Base-by-base conservation (phyloP, 2,329 filamentous ascomycete species). In the Penicillium sp. region DNA sequence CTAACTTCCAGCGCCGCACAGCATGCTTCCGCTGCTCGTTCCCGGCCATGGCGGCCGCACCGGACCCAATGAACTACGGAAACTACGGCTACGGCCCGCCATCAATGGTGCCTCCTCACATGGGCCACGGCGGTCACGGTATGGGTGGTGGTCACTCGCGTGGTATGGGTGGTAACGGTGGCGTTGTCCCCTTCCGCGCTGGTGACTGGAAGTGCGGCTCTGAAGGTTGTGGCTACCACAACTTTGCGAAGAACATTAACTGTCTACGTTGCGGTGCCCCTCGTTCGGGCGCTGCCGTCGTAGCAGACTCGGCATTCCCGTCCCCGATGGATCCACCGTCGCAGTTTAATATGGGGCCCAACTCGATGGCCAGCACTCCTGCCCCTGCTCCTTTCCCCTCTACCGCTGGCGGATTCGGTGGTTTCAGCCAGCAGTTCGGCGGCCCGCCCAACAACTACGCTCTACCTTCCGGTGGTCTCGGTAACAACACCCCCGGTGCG, bases 171-270 rank as follows among this genome's bases (percentile, higher is more conserved):
- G 89, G 80, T 43, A 82, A 90, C 61, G 89, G 89, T 65, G 89
- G 89, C 53, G 89, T 92, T 46, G 94, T 99, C 42, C 94, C 94
- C 16, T 99, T 99, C 88, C 89, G 94, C 70, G 94, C 94, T 53
- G 94, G 94, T 70, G 94, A 99, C 72, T 99, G 94, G 94, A 97
- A 97, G 77, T 99, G 94, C 71, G 94, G 94, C 55, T 94, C 94
- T 63, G 94, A 99, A 71, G 92, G 92, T 37, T 99, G 94, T 73
- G 91, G 90, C 56, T 99, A 99, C 76, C 94, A 99, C 81, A 99
- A 99, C 80, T 99, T 99, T 72, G 94, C 94, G 60, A 99, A 99
- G 85, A 99, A 99, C 69, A 93, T 97, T 56, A 96, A 91, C 77
- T 99, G 94, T 76, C 85, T 99, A 61, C 90, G 94, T 58, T 99